These are phyloP conservation scores for Knufia fluminis DNA, from an alignment of 2,329 filamentous ascomycete genomes.

Conservation along the genomic window DNA sequence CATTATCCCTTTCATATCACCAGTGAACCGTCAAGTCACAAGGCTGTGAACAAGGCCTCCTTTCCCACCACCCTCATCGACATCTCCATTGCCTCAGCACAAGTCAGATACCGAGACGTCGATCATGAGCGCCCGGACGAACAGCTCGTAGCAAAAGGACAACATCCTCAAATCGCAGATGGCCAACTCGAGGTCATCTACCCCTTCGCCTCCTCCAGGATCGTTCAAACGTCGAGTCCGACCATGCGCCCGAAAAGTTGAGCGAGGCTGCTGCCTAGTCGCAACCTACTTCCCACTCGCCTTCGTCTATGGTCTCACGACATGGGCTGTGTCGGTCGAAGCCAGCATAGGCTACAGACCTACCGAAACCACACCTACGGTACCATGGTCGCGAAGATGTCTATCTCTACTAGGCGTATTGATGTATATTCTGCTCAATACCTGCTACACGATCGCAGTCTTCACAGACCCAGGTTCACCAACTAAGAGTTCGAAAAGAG, in stretches of 20 bases:
- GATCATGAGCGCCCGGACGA: background rate
- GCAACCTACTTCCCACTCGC: conserved; percentile 75
- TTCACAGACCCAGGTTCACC: conserved; percentile 80
- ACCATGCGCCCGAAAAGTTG: conserved; percentile 44
- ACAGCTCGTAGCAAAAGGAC: background rate
- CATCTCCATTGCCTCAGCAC: background rate
- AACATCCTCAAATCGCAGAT: conserved; percentile 7
- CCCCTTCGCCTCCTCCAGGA: conserved; percentile 31
- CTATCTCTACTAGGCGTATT: conserved; percentile 56
- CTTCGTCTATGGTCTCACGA: conserved; percentile 84
- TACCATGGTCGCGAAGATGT: conserved; percentile 33
- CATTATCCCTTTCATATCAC: background rate
- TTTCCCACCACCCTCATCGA: too few relatives aligned
- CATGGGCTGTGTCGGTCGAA: conserved; percentile 87
- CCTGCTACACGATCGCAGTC: conserved; percentile 84
- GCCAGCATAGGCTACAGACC: conserved; percentile 53
- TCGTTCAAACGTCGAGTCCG: conserved; percentile 34
- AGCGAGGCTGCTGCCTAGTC: conserved; percentile 73
- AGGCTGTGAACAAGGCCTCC: too few relatives aligned
- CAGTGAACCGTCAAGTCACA: too few relatives aligned
- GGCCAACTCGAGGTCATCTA: conserved; percentile 23
- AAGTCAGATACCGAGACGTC: background rate
- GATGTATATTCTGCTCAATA: conserved; percentile 72
- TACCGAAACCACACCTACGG: conserved; percentile 14
- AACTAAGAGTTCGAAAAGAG: conserved; percentile 22